These are phyloP conservation scores for Phanerodontia chrysosporium DNA, from an alignment of 768 basidiomycete genomes.

Conservation along the genomic window DNA sequence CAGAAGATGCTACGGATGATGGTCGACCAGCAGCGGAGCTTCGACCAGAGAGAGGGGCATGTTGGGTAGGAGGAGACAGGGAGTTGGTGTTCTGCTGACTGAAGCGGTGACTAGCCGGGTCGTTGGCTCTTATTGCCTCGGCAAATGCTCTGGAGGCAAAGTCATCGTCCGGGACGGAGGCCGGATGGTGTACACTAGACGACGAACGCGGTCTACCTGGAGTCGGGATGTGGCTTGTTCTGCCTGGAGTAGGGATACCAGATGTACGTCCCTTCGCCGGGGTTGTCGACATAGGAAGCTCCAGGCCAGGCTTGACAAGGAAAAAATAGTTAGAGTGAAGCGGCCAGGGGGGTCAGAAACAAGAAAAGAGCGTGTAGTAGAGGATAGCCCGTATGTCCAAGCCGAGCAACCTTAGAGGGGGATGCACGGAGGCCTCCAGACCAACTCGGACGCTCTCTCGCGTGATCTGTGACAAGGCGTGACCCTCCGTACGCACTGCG, in stretches of 20 bases:
- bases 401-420: neutral
- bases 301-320: neutral
- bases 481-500: neutral
- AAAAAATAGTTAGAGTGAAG: neutral
- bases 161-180: constrained; percentile 42
- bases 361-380: constrained; percentile 1
- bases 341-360: neutral
- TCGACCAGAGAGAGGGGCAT: constrained; percentile 37
- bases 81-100: constrained; percentile 34
- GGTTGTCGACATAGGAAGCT: constrained; percentile 34
- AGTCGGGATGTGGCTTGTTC: constrained; percentile 54
- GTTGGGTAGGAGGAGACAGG: constrained; percentile 39
- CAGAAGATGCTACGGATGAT: constrained; percentile 58
- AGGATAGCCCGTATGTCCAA: neutral
- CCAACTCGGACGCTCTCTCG: neutral
- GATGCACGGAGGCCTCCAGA: neutral
- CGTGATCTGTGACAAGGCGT: constrained; percentile 1
- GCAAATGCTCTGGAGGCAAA: constrained; percentile 69
- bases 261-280: constrained; percentile 40
- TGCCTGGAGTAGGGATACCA: constrained; percentile 45
- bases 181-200: constrained; percentile 38
- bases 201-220: constrained; percentile 68
- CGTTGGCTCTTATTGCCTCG: constrained; percentile 77
- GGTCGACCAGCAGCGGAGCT: constrained; percentile 52
- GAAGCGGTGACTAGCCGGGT: constrained; percentile 67